phyloP scores from a whole-genome alignment of 345 rosid genomes.

The Clausena lansium region DNA sequence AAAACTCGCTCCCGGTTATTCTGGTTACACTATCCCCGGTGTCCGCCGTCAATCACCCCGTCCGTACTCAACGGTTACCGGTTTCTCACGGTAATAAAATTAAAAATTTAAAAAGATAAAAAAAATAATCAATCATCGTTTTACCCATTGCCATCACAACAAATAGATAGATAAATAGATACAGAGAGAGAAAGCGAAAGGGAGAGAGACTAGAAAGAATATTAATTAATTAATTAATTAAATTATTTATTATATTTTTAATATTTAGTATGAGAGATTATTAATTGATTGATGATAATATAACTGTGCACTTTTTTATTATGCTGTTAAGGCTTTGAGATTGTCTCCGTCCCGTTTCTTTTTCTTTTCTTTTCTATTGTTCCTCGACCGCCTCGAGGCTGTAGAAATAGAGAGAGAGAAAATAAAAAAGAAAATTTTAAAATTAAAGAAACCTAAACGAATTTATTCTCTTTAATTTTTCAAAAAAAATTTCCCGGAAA shows the following conservation, averaged over 20 bases:
- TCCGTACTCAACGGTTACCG: conserved; percentile 25
- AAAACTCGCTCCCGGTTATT: conserved; percentile 20
- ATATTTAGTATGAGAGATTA: neutral
- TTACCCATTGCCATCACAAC: neutral
- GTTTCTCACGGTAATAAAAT: conserved; percentile 15
- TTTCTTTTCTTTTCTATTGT: conserved; percentile 15
- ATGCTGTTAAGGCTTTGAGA: conserved; percentile 21
- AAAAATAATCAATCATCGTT: neutral
- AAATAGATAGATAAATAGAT: neutral
- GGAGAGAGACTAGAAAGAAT: neutral
- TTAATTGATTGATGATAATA: neutral
- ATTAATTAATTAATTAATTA: neutral
- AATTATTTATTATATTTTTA: neutral
- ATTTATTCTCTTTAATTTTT: neutral
- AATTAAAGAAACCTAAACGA: conserved; percentile 23
- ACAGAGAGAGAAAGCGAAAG: neutral
- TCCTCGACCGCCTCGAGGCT: conserved; percentile 32
- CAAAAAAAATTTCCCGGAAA: conserved; percentile 8
- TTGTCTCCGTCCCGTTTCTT: conserved; percentile 29
- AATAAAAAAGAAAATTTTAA: neutral
- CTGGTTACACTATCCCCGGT: conserved; percentile 15
- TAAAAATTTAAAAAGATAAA: neutral
- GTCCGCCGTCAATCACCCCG: conserved; percentile 21
- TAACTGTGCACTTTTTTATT: neutral
- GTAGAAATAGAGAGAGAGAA: conserved; percentile 19